A percentile compares a stretch with the other conserved stretches of the same genome.
phyloP scores from a whole-genome alignment of 192 early-diverging fungal species.

The Entomortierella parvispora region DNA sequence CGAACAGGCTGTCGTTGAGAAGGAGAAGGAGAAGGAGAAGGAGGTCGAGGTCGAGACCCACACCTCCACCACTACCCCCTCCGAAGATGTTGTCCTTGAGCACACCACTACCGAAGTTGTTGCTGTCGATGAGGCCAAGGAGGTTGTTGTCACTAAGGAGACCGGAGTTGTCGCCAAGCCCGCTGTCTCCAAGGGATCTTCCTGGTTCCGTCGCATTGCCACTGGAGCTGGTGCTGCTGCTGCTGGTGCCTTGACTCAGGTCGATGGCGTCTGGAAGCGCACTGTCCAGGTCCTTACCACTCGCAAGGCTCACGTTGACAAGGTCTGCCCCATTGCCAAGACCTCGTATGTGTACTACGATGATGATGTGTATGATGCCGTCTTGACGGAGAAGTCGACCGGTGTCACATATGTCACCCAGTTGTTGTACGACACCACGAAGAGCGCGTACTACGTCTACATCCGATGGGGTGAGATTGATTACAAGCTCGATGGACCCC shows the following conservation, averaged over 20 bases:
- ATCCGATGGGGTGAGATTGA: too few species aligned
- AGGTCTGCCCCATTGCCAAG: constrained; percentile 24
- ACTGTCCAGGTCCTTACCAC: constrained; percentile 32
- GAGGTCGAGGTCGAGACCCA: too few species aligned
- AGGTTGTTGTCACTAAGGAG: constrained; percentile 11
- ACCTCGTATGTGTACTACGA: constrained; percentile 29
- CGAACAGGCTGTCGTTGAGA: too few species aligned
- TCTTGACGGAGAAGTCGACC: constrained; percentile 23
- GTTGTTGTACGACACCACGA: constrained; percentile 13
- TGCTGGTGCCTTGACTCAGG: constrained; percentile 1
- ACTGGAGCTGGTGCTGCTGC: constrained; percentile 9
- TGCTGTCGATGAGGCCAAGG: constrained; percentile 15
- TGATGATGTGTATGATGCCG: constrained; percentile 29
- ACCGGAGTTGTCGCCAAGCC: constrained; percentile 22
- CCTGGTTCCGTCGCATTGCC: constrained; percentile 22
- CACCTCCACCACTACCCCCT: too few species aligned
- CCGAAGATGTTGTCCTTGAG: too few species aligned
- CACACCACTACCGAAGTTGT: too few species aligned
- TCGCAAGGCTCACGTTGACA: constrained; percentile 30
- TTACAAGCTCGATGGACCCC: too few species aligned
- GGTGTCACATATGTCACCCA: constrained; percentile 32
- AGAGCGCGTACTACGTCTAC: too few species aligned
- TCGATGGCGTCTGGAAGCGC: constrained; percentile 35
- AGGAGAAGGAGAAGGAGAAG: too few species aligned
- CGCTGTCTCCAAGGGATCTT: constrained; percentile 22